Evolutionary conservation across 768 basidiomycete genomes (phyloP), one percentile per base, ranked within the genome.

Genomic region (Serendipita indica): DNA sequence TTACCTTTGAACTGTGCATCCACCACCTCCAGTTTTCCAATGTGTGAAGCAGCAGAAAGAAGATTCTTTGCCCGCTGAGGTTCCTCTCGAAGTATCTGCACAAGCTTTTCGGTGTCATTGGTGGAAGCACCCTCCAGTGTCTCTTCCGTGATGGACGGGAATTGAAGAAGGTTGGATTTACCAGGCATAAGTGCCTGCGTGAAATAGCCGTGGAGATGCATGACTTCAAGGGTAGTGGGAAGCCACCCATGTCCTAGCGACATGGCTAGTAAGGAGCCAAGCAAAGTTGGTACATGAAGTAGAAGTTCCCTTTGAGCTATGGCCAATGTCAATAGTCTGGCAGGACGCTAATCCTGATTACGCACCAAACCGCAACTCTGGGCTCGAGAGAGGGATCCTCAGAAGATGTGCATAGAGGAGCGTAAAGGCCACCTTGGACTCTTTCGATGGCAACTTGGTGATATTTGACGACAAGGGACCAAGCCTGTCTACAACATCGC

Each of bases 161-260:
- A 75, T 64, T 96, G 91, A 0, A 84, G n/a, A 58, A 33, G 27
- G 58, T 57, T 14, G 60, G 64, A 65, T 39, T 78, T 68, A 18
- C 78, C 77, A 1, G 85, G 85, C 2, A 80, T 71, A 18, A 92
- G 72, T 0, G 89, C 96, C 71, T 99, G 96, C 0, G 81, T 77
- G 33, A 99, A 74, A 69, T 82, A 81, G 3, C 87, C 80, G 63
- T 93, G 85, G 27, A 99, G 72, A 35, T 83, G 84, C 80, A 96
- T 86, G 64, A 83, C 75, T 30, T 79, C 73, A 34, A 93, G 72
- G 0, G 89, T 83, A 1, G 90, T 84, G 3, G 77, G 66, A 6
- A 98, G 80, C 93, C 93, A 99, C 66, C 82, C 90, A 63, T 91
- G 89, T 0, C 92, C 78, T 18, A 87, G 77, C 0, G 86, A 77